A percentile compares a stretch with the other conserved stretches of the same genome.
Evolutionary conservation across 2,329 filamentous ascomycete genomes (phyloP).

Genomic region (Aspergillus calidoustus): DNA sequence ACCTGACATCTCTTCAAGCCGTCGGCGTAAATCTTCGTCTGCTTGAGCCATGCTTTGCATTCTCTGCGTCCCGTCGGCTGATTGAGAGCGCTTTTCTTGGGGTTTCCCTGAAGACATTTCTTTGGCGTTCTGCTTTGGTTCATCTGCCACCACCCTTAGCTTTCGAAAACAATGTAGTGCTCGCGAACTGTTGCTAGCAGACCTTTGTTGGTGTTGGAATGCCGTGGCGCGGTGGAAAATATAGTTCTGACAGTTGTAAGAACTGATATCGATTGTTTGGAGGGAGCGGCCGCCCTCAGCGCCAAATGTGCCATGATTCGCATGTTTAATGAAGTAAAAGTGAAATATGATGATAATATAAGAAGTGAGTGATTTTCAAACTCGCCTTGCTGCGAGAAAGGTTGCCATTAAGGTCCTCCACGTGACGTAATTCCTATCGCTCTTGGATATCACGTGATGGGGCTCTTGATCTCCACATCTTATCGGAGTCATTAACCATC

Average conservation of each 20-base stretch:
- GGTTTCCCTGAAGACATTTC: background rate
- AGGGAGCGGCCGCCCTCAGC: background rate
- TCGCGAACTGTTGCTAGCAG: background rate
- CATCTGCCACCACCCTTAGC: background rate
- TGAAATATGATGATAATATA: too few species aligned
- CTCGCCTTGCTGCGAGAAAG: too few species aligned
- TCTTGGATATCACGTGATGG: constrained; percentile 23
- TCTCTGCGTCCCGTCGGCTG: constrained; percentile 23
- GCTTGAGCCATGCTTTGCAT: constrained; percentile 65
- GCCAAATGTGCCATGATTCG: background rate
- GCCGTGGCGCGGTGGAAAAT: background rate
- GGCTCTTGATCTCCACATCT: constrained; percentile 11
- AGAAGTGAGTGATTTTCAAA: background rate
- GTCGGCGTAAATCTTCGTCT: constrained; percentile 69
- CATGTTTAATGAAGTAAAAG: background rate
- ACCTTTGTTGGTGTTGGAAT: background rate
- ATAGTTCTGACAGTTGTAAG: background rate
- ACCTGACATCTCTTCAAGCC: constrained; percentile 69
- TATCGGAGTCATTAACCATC: constrained; percentile 3
- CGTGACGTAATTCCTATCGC: constrained; percentile 2
- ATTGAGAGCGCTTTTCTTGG: constrained; percentile 7
- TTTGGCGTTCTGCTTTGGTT: background rate
- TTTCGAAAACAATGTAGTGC: background rate
- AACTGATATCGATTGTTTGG: background rate
- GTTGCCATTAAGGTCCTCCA: background rate